phyloP scores from a whole-genome alignment of 2,329 filamentous ascomycete genomes.

The Neoascochyta sp. region DNA sequence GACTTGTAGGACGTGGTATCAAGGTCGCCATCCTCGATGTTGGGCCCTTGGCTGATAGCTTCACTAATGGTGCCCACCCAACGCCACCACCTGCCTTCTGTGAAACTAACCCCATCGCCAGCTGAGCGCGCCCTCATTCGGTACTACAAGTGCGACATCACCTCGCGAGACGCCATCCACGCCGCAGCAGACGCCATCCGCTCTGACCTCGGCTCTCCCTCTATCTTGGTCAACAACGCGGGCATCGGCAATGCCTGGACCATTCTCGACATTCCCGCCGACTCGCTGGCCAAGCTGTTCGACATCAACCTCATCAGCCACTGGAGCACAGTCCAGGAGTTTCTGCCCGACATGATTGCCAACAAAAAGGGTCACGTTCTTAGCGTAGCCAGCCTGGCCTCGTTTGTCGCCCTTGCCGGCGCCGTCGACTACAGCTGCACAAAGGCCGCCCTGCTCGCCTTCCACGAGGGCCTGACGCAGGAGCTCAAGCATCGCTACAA shows the following conservation, averaged over 20 bases:
- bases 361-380: slow-evolving; percentile 38
- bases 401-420: slow-evolving; percentile 30
- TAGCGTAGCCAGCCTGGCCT: slow-evolving; percentile 34
- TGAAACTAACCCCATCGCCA: slow-evolving; percentile 14
- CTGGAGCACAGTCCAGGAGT: slow-evolving; percentile 37
- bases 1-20: slow-evolving; percentile 28
- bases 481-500: slow-evolving; percentile 44
- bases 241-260: slow-evolving; percentile 35
- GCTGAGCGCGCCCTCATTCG: slow-evolving; percentile 17
- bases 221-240: slow-evolving; percentile 38
- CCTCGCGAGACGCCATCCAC: slow-evolving; percentile 27
- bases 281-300: slow-evolving; percentile 26
- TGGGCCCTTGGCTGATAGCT: slow-evolving; percentile 24
- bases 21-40: slow-evolving; percentile 38
- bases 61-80: slow-evolving; percentile 22
- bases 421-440: slow-evolving; percentile 36
- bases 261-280: slow-evolving; percentile 29
- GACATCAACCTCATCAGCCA: slow-evolving; percentile 38
- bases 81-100: too few species aligned
- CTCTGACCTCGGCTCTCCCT: slow-evolving; percentile 29
- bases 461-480: slow-evolving; percentile 36
- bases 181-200: slow-evolving; percentile 31
- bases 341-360: slow-evolving; percentile 37
- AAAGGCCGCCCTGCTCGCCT: slow-evolving; percentile 32
- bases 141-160: slow-evolving; percentile 35